Conservation (phyloP, 1,139 yeast species). For the Eremothecium coryli region DNA sequence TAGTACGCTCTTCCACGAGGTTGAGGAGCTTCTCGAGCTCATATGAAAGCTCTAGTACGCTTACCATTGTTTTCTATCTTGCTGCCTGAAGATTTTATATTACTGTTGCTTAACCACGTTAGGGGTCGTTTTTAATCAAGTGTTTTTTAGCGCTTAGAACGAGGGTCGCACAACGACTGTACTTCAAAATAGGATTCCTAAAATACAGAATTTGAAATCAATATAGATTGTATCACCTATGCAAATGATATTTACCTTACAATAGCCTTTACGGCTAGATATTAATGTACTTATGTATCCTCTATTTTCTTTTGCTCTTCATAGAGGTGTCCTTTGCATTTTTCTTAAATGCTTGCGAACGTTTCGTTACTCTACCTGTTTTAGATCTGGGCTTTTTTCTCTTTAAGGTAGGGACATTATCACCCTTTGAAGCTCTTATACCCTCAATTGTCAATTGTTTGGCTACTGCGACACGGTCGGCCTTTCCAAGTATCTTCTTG, state of each 20-base stretch:
- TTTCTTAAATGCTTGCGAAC: constrained; percentile 30
- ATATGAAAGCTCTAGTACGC: constrained; percentile 17
- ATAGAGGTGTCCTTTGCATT: constrained; percentile 6
- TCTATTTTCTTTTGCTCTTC: too few relatives aligned
- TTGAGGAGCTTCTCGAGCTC: constrained; percentile 22
- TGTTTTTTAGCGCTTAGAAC: too few relatives aligned
- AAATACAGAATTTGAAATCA: too few relatives aligned
- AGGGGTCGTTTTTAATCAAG: too few relatives aligned
- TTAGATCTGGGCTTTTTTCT: constrained; percentile 56
- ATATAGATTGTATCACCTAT: too few relatives aligned
- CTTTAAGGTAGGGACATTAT: constrained; percentile 48
- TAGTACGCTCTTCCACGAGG: constrained; percentile 24
- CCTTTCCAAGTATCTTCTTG: constrained; percentile 61
- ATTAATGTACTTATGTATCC: too few relatives aligned
- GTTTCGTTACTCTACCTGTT: constrained; percentile 32
- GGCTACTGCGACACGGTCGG: constrained; percentile 64
- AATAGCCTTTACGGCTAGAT: too few relatives aligned
- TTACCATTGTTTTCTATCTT: constrained; percentile 11
- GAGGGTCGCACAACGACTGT: too few relatives aligned
- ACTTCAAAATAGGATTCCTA: too few relatives aligned
- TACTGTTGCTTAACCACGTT: too few relatives aligned
- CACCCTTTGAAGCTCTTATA: constrained; percentile 67
- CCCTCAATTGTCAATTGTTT: constrained; percentile 54
- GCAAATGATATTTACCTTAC: too few relatives aligned
- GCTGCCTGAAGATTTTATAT: too few relatives aligned